phyloP scores from a whole-genome alignment of 495 filamentous ascomycete genomes.

The Aspergillus wentii region DNA sequence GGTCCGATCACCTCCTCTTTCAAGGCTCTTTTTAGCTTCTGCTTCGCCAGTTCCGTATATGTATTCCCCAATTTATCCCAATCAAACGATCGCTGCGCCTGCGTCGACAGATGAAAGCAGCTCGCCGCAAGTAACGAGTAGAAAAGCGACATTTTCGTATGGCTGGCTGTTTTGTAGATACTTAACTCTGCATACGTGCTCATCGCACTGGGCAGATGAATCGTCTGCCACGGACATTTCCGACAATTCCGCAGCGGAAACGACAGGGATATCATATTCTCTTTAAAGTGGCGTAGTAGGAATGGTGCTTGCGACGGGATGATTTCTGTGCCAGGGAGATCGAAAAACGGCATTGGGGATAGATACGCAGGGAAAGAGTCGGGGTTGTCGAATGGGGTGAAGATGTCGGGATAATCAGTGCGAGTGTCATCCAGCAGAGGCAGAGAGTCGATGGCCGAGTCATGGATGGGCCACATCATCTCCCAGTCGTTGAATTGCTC shows the following conservation, averaged over 20 bases:
- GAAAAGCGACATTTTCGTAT: slow-evolving; percentile 4
- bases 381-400: too few species aligned
- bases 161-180: slow-evolving; percentile 1
- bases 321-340: background rate
- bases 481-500: too few species aligned
- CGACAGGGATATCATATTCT: background rate
- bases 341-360: too few species aligned
- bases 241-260: slow-evolving; percentile 1
- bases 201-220: slow-evolving; percentile 7
- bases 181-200: slow-evolving; percentile 5
- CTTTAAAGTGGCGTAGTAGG: slow-evolving; percentile 3
- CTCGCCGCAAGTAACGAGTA: slow-evolving; percentile 7
- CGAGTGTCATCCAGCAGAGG: background rate
- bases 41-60: background rate
- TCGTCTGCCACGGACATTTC: slow-evolving; percentile 9
- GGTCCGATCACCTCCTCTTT: slow-evolving; percentile 1
- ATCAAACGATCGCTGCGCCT: background rate
- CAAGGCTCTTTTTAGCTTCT: slow-evolving; percentile 7
- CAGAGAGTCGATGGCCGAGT: background rate
- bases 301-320: slow-evolving; percentile 1
- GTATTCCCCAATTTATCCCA: background rate
- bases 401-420: too few species aligned
- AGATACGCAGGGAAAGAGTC: too few species aligned
- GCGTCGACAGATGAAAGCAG: background rate
- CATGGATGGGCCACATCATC: background rate